Conservation (phyloP, 345 rosid genomes). For the Balakata baccata region DNA sequence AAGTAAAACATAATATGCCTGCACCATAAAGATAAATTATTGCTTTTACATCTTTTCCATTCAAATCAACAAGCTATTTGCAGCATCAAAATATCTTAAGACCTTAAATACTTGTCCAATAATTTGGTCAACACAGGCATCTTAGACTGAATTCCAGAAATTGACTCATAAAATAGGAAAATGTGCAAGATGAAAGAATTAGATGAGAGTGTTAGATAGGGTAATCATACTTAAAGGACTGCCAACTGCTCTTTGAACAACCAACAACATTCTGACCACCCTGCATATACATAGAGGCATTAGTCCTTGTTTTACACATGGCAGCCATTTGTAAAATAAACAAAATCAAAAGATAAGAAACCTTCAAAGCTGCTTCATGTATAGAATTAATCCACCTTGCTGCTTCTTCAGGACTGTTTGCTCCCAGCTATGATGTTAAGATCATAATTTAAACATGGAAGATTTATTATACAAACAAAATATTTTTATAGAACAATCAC, state of each 20-base stretch:
- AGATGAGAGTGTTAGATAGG: not conserved
- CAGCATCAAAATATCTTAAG: not conserved
- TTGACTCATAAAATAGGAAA: not conserved
- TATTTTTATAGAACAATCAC: slow-evolving; percentile 17
- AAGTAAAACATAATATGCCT: slow-evolving; percentile 14
- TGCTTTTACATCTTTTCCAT: not conserved
- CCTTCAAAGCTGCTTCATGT: slow-evolving; percentile 80
- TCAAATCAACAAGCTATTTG: not conserved
- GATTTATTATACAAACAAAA: slow-evolving; percentile 13
- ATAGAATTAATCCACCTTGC: slow-evolving; percentile 88
- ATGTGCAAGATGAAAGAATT: not conserved
- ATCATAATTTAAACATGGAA: slow-evolving; percentile 28
- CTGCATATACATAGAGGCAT: slow-evolving; percentile 44
- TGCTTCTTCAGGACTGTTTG: slow-evolving; percentile 93
- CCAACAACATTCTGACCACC: slow-evolving; percentile 43
- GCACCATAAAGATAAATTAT: not conserved
- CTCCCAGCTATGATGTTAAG: slow-evolving; percentile 65
- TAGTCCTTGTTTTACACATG: slow-evolving; percentile 17
- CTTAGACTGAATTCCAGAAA: not conserved
- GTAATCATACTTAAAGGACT: slow-evolving; percentile 53
- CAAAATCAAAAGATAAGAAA: slow-evolving; percentile 22
- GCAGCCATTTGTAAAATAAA: not conserved
- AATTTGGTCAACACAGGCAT: not conserved
- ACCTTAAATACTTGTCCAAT: not conserved
- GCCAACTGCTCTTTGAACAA: slow-evolving; percentile 68